Evolutionary conservation across 306 rosid species (phyloP).

Genomic region (Ammopiptanthus mongolicus): DNA sequence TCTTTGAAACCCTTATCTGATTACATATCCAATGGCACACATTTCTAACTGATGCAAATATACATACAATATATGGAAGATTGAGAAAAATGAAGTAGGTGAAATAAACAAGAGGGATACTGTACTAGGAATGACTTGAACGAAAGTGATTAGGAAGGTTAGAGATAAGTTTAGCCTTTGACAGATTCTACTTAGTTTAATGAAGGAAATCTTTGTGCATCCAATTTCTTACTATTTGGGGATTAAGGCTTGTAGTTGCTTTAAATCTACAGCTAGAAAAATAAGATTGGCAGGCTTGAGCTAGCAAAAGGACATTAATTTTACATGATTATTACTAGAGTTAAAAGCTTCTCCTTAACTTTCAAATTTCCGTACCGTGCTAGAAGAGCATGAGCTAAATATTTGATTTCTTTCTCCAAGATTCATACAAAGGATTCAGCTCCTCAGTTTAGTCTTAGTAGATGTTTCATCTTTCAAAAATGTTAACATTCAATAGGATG

Average conservation of each 20-base stretch:
- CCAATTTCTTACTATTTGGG: background rate
- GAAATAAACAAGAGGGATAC: background rate
- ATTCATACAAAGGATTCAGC: background rate
- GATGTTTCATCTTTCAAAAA: background rate
- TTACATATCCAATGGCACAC: constrained; percentile 1
- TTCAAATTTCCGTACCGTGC: background rate
- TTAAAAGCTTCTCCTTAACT: background rate
- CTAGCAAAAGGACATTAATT: background rate
- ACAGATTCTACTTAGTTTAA: background rate
- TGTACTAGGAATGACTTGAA: background rate
- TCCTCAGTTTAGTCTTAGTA: background rate
- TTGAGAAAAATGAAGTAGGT: background rate
- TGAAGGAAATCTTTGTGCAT: background rate
- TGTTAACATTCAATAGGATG: background rate
- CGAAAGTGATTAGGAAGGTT: background rate
- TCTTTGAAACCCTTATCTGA: constrained; percentile 15
- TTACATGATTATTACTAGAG: background rate
- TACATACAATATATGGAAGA: background rate
- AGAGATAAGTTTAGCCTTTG: background rate
- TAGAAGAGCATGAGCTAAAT: background rate
- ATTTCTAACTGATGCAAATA: background rate
- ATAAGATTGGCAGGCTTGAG: background rate
- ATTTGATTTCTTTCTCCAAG: background rate
- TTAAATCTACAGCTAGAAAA: background rate
- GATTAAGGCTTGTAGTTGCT: background rate